A percentile compares a stretch with the other conserved stretches of the same genome.
Evolutionary conservation across 2,329 filamentous ascomycete genomes (phyloP).

Genomic region (Septoria petroselini): DNA sequence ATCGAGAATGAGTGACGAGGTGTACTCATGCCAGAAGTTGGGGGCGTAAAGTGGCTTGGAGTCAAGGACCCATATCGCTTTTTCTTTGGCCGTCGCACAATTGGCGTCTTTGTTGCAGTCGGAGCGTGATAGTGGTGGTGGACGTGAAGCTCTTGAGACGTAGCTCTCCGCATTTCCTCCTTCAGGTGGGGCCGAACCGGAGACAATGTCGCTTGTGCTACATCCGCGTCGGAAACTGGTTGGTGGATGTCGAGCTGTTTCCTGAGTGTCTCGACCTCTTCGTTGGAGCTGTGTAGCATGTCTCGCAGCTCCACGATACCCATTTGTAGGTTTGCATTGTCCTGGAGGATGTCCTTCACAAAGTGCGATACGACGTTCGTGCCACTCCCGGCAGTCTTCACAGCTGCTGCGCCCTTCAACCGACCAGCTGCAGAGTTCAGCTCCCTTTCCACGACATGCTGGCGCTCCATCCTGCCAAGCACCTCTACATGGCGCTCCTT

Average conservation of each 20-base stretch:
- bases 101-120: conserved; percentile 38
- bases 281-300: conserved; percentile 85
- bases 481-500: conserved; percentile 77
- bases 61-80: conserved; percentile 62
- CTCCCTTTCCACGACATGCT: conserved; percentile 77
- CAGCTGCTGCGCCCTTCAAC: conserved; percentile 75
- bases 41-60: conserved; percentile 49
- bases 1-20: conserved; percentile 44
- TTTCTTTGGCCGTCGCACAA: conserved; percentile 60
- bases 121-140: conserved; percentile 89
- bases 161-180: conserved; percentile 62
- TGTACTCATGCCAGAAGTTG: conserved; percentile 38
- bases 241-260: conserved; percentile 80
- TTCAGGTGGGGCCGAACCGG: conserved; percentile 51
- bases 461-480: conserved; percentile 76
- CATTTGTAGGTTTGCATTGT: conserved; percentile 90
- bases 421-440: conserved; percentile 74
- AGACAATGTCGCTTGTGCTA: conserved; percentile 18
- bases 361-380: conserved; percentile 86
- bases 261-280: conserved; percentile 83
- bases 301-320: conserved; percentile 88
- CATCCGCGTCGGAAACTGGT: conserved; percentile 50
- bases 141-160: conserved; percentile 78
- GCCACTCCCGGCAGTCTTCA: conserved; percentile 60
- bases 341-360: conserved; percentile 89